phyloP scores from a whole-genome alignment of 345 rosid genomes.

The Lumnitzera littorea region DNA sequence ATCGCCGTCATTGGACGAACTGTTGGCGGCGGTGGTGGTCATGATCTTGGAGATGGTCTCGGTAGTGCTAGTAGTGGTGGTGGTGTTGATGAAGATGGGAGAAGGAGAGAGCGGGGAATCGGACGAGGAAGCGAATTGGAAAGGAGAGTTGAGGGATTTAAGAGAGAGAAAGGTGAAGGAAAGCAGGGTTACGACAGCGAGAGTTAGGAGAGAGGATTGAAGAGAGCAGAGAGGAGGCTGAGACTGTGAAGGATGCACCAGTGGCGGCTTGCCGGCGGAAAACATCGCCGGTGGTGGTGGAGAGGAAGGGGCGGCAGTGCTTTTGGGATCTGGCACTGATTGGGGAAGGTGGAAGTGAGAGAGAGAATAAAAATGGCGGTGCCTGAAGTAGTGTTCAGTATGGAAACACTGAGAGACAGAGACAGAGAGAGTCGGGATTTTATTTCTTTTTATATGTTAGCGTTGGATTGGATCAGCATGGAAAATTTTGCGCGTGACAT shows the following conservation, averaged over 20 bases:
- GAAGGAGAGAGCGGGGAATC: conserved; percentile 5
- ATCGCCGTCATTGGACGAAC: background rate
- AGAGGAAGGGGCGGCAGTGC: too few species aligned
- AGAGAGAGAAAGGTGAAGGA: conserved; percentile 56
- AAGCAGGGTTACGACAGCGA: conserved; percentile 61
- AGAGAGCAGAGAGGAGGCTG: conserved; percentile 39
- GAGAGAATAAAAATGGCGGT: too few species aligned
- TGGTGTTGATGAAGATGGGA: conserved; percentile 15
- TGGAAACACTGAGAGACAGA: too few species aligned
- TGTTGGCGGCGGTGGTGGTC: background rate
- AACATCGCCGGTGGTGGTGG: conserved; percentile 32
- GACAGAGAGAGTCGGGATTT: too few species aligned
- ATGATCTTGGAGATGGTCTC: background rate
- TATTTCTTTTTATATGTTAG: too few species aligned
- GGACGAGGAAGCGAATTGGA: conserved; percentile 13
- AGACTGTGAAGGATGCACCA: conserved; percentile 15
- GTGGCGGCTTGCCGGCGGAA: conserved; percentile 33
- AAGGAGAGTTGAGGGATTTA: conserved; percentile 42
- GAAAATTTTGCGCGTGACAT: too few species aligned
- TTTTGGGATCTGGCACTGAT: too few species aligned
- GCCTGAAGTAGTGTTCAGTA: too few species aligned
- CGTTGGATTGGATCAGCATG: too few species aligned
- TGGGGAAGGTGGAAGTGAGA: too few species aligned
- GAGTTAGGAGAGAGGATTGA: conserved; percentile 53
- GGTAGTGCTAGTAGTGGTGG: background rate